These are phyloP conservation scores for Chimonanthus praecox DNA, from an alignment of 164 flowering plant genomes.

Conservation along the genomic window DNA sequence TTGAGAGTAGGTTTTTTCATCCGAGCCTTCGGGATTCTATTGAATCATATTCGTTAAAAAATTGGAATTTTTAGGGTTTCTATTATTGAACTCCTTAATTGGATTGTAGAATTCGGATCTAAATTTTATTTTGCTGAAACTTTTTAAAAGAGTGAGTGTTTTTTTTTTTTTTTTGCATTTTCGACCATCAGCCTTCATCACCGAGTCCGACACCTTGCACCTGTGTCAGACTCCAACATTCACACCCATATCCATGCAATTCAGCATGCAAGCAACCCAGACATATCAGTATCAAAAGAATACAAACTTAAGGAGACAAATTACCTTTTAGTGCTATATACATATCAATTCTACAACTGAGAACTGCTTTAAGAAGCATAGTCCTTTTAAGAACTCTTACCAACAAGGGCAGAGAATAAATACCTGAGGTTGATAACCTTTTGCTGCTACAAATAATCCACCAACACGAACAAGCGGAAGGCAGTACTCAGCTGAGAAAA, in stretches of 20 bases:
- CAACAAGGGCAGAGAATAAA: not conserved
- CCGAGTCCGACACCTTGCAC: too few relatives aligned
- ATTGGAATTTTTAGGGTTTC: too few relatives aligned
- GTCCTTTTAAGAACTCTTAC: not conserved
- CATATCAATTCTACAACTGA: not conserved
- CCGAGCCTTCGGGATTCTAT: too few relatives aligned
- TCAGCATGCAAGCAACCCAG: not conserved
- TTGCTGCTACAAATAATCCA: conserved; percentile 92
- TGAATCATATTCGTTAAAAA: too few relatives aligned
- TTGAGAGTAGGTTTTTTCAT: too few relatives aligned
- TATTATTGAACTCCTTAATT: too few relatives aligned
- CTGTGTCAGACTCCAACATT: too few relatives aligned
- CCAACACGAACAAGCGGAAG: conserved; percentile 92
- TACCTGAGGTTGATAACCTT: conserved; percentile 91
- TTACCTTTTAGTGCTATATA: not conserved
- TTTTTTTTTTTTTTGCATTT: too few relatives aligned
- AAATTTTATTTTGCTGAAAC: too few relatives aligned
- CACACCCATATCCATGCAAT: not conserved
- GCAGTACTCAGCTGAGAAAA: conserved; percentile 77
- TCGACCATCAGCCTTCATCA: too few relatives aligned
- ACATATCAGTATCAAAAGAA: not conserved
- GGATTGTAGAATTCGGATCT: too few relatives aligned
- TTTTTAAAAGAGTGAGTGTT: too few relatives aligned
- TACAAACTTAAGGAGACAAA: not conserved
- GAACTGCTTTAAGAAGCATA: not conserved